Evolutionary conservation across 2,329 filamentous ascomycete genomes (phyloP), one percentile per base, ranked within the genome.

Genomic region (Sclerotinia nivalis): DNA sequence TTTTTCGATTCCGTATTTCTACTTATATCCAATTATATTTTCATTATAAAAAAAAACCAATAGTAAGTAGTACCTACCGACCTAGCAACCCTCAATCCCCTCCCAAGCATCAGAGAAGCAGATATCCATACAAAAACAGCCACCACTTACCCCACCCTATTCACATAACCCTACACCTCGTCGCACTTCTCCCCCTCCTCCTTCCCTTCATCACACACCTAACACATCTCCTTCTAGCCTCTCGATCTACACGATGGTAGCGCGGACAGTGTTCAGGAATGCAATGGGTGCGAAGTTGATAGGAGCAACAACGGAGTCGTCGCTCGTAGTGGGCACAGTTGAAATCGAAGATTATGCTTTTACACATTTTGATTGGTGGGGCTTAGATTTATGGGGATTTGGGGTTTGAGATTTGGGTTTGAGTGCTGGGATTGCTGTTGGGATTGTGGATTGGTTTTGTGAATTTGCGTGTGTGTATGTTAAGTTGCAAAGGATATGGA

Each of bases 331-430:
- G 60, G 6, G 45, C 9, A 37, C 45, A 62, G 6, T 22, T 5
- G 28, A 62, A 62, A 47, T 62, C 45, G 28, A 62, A 25, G 22
- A 62, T 50, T 10, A 62, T n/a, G 60, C 28, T 50, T 10, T 49
- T 62, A 13, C 60, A 62, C 45, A 62, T 62, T n/a, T 49, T 62
- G 20, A 12, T 5, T 56, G 54, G 52, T 55, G 9, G 28, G 9
- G 18, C 4, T 22, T 55, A 15, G 52, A 8, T 56, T 10, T 56
- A 18, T 55, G 28, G 25, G 20, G 12, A 18, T 20, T n/a, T 58
- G 55, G 4, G 10, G 10, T 2, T 56, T 2, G 5, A 1, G 28
- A 12, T 12, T 43, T 13, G 20, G 12, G 13, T 28, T 28, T 54
- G 20, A n/a, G 10, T n/a, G 13, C 34, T 34, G 6, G 20, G 20